phyloP scores from a whole-genome alignment of 305 asterid genomes.

The Nicotiana rustica region DNA sequence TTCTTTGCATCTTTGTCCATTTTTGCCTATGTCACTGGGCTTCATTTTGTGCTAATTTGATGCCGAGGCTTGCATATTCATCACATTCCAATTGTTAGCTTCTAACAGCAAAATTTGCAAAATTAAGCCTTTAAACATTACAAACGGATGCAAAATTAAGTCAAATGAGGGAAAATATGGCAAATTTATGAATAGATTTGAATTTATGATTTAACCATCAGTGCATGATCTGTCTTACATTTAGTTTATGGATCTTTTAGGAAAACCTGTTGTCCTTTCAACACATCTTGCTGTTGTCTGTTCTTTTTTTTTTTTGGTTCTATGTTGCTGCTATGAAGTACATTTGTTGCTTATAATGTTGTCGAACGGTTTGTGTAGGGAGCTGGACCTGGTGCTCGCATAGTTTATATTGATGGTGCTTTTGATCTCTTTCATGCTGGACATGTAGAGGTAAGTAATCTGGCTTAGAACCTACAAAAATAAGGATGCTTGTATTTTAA shows the following conservation, averaged over 20 bases:
- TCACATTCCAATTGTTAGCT: neutral
- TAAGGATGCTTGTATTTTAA: constrained; percentile 14
- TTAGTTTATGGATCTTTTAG: neutral
- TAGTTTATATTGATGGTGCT: constrained; percentile 93
- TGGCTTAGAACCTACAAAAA: constrained; percentile 31
- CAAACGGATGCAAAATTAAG: neutral
- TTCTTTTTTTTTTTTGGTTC: constrained; percentile 11
- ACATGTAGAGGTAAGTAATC: constrained; percentile 81
- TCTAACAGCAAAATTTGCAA: neutral
- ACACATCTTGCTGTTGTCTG: neutral
- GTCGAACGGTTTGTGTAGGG: constrained; percentile 56
- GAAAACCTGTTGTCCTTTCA: constrained; percentile 2
- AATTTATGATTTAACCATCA: constrained; percentile 10
- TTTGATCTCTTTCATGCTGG: constrained; percentile 99
- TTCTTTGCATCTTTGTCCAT: constrained; percentile 17
- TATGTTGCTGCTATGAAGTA: constrained; percentile 34
- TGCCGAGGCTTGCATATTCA: neutral
- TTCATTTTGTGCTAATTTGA: constrained; percentile 17
- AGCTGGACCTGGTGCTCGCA: constrained; percentile 92
- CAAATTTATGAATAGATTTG: neutral
- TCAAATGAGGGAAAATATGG: neutral
- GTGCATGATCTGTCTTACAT: neutral
- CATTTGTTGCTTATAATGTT: constrained; percentile 36
- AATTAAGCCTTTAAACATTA: constrained; percentile 11
- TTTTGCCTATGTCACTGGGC: neutral